phyloP scores from a whole-genome alignment of 352 stramenopile genomes.

The Globisporangium middletonii region DNA sequence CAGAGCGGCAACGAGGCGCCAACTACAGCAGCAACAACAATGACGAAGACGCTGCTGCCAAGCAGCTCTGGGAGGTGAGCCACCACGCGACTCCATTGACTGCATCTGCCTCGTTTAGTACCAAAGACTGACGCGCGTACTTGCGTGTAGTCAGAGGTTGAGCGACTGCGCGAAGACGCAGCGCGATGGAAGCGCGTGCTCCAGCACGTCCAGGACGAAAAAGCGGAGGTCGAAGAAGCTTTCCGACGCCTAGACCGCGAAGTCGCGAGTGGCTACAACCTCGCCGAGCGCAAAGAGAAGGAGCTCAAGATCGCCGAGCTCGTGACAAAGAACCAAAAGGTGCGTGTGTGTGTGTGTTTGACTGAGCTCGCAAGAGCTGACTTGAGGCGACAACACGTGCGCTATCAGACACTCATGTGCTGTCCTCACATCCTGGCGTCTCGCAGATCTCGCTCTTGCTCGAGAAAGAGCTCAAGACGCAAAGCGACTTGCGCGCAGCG shows the following conservation, averaged over 20 bases:
- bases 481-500: constrained; percentile 23
- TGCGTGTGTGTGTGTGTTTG: constrained; percentile 4
- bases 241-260: constrained; percentile 52
- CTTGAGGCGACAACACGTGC: background rate
- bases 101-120: no score
- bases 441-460: constrained; percentile 40
- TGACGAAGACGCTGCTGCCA: constrained; percentile 16
- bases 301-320: constrained; percentile 55
- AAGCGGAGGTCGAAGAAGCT: constrained; percentile 31
- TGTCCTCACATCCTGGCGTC: background rate
- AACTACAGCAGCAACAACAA: constrained; percentile 21
- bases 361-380: background rate
- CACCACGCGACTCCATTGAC: background rate
- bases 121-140: background rate
- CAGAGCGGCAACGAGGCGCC: background rate
- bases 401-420: background rate
- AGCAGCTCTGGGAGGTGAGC: constrained; percentile 17
- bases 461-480: constrained; percentile 39
- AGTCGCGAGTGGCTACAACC: constrained; percentile 44
- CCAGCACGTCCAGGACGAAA: constrained; percentile 32
- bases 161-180: constrained; percentile 20
- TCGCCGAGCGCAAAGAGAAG: constrained; percentile 55
- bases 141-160: constrained; percentile 14
- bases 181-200: constrained; percentile 26
- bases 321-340: constrained; percentile 54